Base-by-base conservation (phyloP, 176 grass and related monocot species). In the Thinopyrum elongatum region DNA sequence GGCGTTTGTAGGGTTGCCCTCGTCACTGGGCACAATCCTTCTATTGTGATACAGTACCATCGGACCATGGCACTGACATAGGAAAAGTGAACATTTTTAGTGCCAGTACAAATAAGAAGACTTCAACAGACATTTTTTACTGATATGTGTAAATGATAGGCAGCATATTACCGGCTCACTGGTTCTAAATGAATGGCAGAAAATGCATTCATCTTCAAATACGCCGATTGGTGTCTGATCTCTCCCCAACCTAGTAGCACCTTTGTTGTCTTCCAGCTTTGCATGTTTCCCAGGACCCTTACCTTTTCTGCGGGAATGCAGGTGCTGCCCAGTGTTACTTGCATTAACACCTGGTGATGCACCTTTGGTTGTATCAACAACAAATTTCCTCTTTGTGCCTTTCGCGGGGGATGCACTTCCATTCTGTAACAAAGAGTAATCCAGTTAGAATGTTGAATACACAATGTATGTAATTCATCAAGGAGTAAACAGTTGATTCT, bases 101-200 rank as follows among this genome's bases (percentile, higher is more conserved):
- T 71, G 14, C 34, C 14, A 89, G 8, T 73, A 60, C 3, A 71
- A 63, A 27, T 36, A 66, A 84, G 75, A 76, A 70, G 46, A 15
- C 35, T 65, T 78, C 25, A 86, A 55, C 19, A 73, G 5, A 65
- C n/a, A 70, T 3, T 14, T 74, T 34, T 25, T 21, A 19, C 10
- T 9, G 6, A 63, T 51, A 70, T 44, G 26, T 75, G 61, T 12
- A 82, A 49, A 78, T 34, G 19, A 41, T 26, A 76, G 25, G 7
- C 21, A 75, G 17, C 63, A 23, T 36, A 53, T 87, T 77, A 92
- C 93, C 90, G 7, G 11, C 68, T 80, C 10, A 22, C 8, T 22
- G 14, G 66, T 89, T 84, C 90, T 94, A 79, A 94, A 92, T 14
- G 94, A 92, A 90, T 94, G 92, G 60, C 94, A 97, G 58, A 94